phyloP scores from a whole-genome alignment of 2,329 filamentous ascomycete species.

The Apiospora aurea region DNA sequence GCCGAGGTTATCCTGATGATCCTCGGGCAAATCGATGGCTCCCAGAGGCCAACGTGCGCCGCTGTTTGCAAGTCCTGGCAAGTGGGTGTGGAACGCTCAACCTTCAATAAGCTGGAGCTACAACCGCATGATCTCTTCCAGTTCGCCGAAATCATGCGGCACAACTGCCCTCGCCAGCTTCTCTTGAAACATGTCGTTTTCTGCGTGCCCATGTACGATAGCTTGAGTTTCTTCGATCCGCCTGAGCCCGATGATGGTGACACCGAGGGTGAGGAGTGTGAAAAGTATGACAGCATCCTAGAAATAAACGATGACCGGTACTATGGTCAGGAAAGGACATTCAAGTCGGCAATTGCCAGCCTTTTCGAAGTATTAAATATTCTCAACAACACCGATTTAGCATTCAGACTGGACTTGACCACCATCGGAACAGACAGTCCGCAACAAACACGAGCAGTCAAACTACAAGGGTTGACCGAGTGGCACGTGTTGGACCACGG shows the following conservation, averaged over 20 bases:
- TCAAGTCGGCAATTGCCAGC: fast-evolving
- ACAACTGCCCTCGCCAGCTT: neutral
- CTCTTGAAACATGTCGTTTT: neutral
- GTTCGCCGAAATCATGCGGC: neutral
- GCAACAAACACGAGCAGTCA: neutral
- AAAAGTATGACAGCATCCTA: neutral
- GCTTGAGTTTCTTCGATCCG: neutral
- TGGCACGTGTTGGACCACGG: too few species aligned
- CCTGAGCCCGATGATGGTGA: neutral
- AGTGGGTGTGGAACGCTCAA: neutral
- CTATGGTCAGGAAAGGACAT: fast-evolving
- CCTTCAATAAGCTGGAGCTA: neutral
- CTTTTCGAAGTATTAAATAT: neutral
- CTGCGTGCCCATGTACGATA: neutral
- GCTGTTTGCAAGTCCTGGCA: neutral
- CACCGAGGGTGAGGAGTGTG: neutral
- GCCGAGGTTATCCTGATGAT: neutral
- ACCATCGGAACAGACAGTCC: neutral
- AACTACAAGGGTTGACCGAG: neutral
- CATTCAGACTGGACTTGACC: neutral
- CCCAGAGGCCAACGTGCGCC: neutral
- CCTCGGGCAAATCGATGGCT: neutral
- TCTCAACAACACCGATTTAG: neutral
- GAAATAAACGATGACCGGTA: neutral
- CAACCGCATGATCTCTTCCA: neutral